phyloP scores from a whole-genome alignment of 2,329 filamentous ascomycete genomes.

The Alternaria novae-zelandiae region DNA sequence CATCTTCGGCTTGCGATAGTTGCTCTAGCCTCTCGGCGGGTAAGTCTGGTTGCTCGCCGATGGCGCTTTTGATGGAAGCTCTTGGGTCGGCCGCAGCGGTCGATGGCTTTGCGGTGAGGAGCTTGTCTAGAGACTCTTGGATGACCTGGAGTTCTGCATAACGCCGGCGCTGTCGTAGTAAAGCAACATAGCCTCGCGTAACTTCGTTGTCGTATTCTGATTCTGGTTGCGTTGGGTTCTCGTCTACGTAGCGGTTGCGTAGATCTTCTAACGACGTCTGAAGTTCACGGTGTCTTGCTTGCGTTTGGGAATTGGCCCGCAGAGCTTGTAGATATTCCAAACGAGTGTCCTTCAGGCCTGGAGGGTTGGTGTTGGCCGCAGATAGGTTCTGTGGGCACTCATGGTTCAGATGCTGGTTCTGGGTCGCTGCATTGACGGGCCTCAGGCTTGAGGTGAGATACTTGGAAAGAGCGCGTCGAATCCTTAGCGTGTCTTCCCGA shows the following conservation, averaged over 20 bases:
- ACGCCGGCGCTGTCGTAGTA: constrained; percentile 55
- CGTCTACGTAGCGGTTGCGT: constrained; percentile 29
- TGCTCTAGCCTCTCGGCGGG: constrained; percentile 42
- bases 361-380: constrained; percentile 33
- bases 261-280: constrained; percentile 43
- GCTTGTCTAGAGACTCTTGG: constrained; percentile 51
- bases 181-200: constrained; percentile 48
- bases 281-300: constrained; percentile 45
- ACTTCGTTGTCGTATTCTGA: constrained; percentile 38
- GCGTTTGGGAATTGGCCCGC: constrained; percentile 51
- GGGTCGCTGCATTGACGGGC: constrained; percentile 34
- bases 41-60: constrained; percentile 47
- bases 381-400: constrained; percentile 34
- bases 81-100: constrained; percentile 32
- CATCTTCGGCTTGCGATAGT: constrained; percentile 23
- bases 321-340: constrained; percentile 56
- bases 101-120: constrained; percentile 46
- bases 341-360: constrained; percentile 52
- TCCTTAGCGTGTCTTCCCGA: constrained; percentile 46
- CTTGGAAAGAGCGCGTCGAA: constrained; percentile 42
- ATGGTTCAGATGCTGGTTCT: constrained; percentile 42
- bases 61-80: constrained; percentile 30
- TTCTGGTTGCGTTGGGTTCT: constrained; percentile 38
- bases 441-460: constrained; percentile 41
- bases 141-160: constrained; percentile 56